Base-by-base conservation (phyloP, 2,329 filamentous ascomycete species). In the Alternaria triticina region DNA sequence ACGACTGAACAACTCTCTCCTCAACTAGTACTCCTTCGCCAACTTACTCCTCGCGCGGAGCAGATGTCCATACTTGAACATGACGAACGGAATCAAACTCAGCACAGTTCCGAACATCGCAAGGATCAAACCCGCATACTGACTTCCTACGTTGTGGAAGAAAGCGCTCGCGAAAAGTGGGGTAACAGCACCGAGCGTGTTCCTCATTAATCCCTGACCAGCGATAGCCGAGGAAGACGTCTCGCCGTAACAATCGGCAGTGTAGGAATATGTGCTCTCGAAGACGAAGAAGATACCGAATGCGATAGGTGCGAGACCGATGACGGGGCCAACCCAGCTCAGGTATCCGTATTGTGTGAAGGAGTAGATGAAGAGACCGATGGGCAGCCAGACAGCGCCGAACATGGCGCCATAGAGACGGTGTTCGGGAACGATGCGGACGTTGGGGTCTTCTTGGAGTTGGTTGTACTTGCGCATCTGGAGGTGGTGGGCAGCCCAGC, bases 241-340 rank as follows among this genome's bases (percentile, higher is more conserved):
- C 60, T 83, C 81, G 20, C 84, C 84, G 61, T 86, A 86, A 72
- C 84, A 86, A 67, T 86, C 84, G 6, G 84, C 81, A 1, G 84
- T 86, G 70, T 85, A 86, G 8, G 78, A 82, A 71, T 86, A 86
- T 12, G 79, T 81, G 15, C 73, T 74, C 66, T 82, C 80, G 66
- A 82, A 82, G 25, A 82, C 83, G 75, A 86, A 86, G 81, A 83
- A 86, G 72, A 86, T 86, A 6, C 85, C 85, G 59, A 86, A 81
- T 4, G 83, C 80, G 55, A 86, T 86, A 9, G 83, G 82, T 0
- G 81, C 83, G 3, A 86, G 80, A 13, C 82, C 83, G 54, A 86
- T 82, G 30, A 81, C 76, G 1, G 84, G 84, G 0, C 82, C 84
- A 54, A 85, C 82, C 85, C 85, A 86, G 55, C 71, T 76, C 2